These are phyloP conservation scores for Gynochthodes officinalis DNA, from an alignment of 257 asterid species.

Conservation along the genomic window DNA sequence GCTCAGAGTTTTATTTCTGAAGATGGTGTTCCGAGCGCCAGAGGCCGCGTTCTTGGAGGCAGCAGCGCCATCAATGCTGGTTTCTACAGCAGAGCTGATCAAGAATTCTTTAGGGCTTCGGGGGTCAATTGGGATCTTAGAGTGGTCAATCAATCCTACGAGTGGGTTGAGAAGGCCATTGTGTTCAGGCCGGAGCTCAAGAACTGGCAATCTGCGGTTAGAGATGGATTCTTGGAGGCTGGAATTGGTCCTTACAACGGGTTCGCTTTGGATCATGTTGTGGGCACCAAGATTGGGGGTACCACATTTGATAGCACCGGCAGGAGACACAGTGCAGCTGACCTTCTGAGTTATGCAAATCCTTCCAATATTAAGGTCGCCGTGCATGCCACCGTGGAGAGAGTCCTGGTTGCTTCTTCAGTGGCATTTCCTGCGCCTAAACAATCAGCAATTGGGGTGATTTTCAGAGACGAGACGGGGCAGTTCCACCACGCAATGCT, in stretches of 20 bases:
- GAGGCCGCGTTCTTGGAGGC: slow-evolving; percentile 97
- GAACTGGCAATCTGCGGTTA: slow-evolving; percentile 74
- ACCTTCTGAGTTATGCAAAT: slow-evolving; percentile 62
- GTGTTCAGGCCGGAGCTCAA: slow-evolving; percentile 74
- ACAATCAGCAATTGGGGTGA: slow-evolving; percentile 59
- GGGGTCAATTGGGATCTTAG: slow-evolving; percentile 56
- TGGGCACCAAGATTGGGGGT: slow-evolving; percentile 90
- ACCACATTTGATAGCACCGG: slow-evolving; percentile 73
- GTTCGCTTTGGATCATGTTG: slow-evolving; percentile 62
- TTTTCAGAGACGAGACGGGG: slow-evolving; percentile 55
- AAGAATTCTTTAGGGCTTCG: slow-evolving; percentile 42
- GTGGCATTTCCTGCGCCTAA: slow-evolving; percentile 15
- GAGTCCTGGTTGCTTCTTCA: slow-evolving; percentile 48
- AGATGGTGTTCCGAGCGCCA: slow-evolving; percentile 81
- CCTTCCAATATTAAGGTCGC: slow-evolving; percentile 57
- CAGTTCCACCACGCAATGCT: slow-evolving; percentile 71
- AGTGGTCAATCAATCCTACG: slow-evolving; percentile 68
- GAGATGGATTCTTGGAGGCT: slow-evolving; percentile 76
- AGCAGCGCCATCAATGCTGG: slow-evolving; percentile 86
- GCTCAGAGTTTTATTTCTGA: slow-evolving; percentile 77
- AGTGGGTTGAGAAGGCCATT: slow-evolving; percentile 77
- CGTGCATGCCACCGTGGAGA: slow-evolving; percentile 64
- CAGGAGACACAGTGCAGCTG: slow-evolving; percentile 73
- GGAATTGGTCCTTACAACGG: slow-evolving; percentile 73
- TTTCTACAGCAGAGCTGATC: slow-evolving; percentile 60